These are phyloP conservation scores for Breynia disticha DNA, from an alignment of 441 rosid genomes.

Conservation along the genomic window DNA sequence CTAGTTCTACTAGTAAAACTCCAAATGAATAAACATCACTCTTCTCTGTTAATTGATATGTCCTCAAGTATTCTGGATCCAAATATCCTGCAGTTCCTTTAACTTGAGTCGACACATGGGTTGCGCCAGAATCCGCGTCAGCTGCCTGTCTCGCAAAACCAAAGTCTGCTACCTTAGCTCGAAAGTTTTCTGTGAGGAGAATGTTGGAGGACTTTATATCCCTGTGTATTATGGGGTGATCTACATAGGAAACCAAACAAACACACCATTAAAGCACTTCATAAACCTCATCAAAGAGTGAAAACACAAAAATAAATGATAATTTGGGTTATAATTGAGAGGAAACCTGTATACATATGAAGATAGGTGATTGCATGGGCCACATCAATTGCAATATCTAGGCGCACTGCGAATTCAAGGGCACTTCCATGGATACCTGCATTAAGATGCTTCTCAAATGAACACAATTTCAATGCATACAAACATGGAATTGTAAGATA, in stretches of 20 bases:
- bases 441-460: slow-evolving; percentile 16
- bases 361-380: slow-evolving; percentile 96
- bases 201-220: slow-evolving; percentile 92
- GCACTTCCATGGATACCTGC: slow-evolving; percentile 48
- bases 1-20: slow-evolving; percentile 66
- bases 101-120: slow-evolving; percentile 93
- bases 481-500: not conserved
- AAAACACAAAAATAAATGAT: not conserved
- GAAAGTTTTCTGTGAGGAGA: slow-evolving; percentile 71
- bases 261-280: slow-evolving; percentile 1
- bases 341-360: slow-evolving; percentile 84
- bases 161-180: slow-evolving; percentile 89
- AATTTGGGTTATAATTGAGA: not conserved
- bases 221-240: slow-evolving; percentile 91
- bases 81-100: slow-evolving; percentile 96
- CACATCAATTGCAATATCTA: slow-evolving; percentile 77
- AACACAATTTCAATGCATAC: slow-evolving; percentile 3
- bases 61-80: slow-evolving; percentile 83
- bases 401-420: slow-evolving; percentile 56
- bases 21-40: slow-evolving; percentile 98
- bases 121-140: slow-evolving; percentile 66
- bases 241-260: slow-evolving; percentile 30
- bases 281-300: slow-evolving; percentile 3
- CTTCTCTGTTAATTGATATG: slow-evolving; percentile 86
- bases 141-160: slow-evolving; percentile 88